A percentile compares a stretch with the other conserved stretches of the same genome.
These are phyloP conservation scores for Stygiomarasmius scandens DNA, from an alignment of 1,284 basidiomycete species.

Conservation along the genomic window DNA sequence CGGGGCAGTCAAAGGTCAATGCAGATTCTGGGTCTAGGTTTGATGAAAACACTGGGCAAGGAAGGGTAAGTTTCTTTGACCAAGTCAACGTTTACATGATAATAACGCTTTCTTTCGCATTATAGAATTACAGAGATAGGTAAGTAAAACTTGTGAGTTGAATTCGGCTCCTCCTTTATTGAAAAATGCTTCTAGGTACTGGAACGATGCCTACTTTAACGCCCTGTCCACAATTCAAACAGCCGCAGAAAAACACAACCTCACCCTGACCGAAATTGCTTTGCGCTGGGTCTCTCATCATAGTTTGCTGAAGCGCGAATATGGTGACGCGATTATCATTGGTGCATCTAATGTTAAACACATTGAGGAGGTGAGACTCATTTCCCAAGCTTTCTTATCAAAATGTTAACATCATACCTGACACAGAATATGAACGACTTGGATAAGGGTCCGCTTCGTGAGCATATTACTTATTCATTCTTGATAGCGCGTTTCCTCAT, in stretches of 20 bases:
- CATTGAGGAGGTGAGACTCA: no score
- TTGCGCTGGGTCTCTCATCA: slow-evolving; percentile 59
- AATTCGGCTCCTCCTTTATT: no score
- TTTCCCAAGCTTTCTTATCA: no score
- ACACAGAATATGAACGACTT: slow-evolving; percentile 57
- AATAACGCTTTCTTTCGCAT: no score
- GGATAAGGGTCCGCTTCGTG: slow-evolving; percentile 60
- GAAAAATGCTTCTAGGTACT: no score
- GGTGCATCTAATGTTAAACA: slow-evolving; percentile 53
- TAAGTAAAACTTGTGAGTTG: no score
- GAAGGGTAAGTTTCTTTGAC: slow-evolving; percentile 28
- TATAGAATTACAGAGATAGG: no score
- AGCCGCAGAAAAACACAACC: slow-evolving; percentile 40
- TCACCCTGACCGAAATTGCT: slow-evolving; percentile 52
- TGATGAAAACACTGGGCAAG: slow-evolving; percentile 36
- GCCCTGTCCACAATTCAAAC: slow-evolving; percentile 42
- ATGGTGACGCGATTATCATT: slow-evolving; percentile 53
- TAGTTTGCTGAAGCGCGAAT: slow-evolving; percentile 47
- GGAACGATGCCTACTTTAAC: slow-evolving; percentile 53
- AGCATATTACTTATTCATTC: slow-evolving; percentile 24
- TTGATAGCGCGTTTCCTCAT: not conserved
- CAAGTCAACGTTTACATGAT: not conserved
- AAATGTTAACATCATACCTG: no score
- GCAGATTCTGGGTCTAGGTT: slow-evolving; percentile 41
- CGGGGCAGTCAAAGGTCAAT: slow-evolving; percentile 36